A percentile compares a stretch with the other conserved stretches of the same genome.
Evolutionary conservation across 176 grass and related monocot genomes (phyloP).

Genomic region (Areca catechu): DNA sequence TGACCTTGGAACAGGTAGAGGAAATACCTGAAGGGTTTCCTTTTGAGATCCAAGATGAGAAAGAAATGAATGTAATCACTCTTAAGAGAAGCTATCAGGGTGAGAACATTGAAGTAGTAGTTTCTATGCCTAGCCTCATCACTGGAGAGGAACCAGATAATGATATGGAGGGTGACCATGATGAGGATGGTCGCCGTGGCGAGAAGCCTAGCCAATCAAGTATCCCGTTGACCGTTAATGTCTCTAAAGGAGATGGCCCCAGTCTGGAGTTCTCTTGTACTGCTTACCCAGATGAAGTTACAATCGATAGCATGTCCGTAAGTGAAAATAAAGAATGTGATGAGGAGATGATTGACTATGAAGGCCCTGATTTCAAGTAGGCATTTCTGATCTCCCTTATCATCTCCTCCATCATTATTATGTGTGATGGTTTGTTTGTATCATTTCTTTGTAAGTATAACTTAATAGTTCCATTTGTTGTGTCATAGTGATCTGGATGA

Average conservation of each 20-base stretch:
- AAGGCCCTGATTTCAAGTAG: constrained; percentile 96
- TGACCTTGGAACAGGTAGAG: constrained; percentile 38
- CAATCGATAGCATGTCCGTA: constrained; percentile 68
- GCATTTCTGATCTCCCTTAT: neutral
- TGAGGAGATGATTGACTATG: constrained; percentile 45
- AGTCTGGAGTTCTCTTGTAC: constrained; percentile 70
- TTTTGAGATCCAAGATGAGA: constrained; percentile 63
- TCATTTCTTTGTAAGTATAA: no score
- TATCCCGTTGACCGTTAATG: constrained; percentile 49
- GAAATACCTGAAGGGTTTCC: constrained; percentile 64
- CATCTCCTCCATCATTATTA: no score
- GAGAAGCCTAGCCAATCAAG: constrained; percentile 35
- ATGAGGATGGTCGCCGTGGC: constrained; percentile 9
- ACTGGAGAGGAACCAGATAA: constrained; percentile 68
- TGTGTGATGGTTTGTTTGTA: no score
- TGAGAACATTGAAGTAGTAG: constrained; percentile 57
- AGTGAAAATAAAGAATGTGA: constrained; percentile 17
- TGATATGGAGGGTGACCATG: constrained; percentile 1
- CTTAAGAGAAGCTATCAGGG: constrained; percentile 61
- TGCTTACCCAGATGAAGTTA: constrained; percentile 69
- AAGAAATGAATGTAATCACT: constrained; percentile 39
- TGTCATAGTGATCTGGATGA: constrained; percentile 71
- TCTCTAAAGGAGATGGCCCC: constrained; percentile 44
- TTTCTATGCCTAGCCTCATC: constrained; percentile 81
- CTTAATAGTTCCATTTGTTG: no score